Evolutionary conservation across 2,329 filamentous ascomycete genomes (phyloP).

Genomic region (Diatrype stigma): DNA sequence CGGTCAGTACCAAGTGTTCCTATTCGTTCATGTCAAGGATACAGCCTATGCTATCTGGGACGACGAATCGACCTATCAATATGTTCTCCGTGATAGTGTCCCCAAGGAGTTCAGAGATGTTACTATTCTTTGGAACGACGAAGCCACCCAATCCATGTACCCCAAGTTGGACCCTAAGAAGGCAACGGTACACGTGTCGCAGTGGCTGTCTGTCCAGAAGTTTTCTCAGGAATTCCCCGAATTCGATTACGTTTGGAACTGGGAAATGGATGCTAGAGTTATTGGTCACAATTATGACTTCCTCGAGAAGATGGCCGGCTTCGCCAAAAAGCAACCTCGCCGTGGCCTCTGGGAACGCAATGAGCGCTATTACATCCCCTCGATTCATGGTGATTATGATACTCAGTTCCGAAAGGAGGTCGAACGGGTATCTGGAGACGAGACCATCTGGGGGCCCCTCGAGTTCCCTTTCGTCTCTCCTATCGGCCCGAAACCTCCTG

Average conservation of each 20-base stretch:
- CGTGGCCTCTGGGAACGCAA: constrained; percentile 71
- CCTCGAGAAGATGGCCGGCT: constrained; percentile 59
- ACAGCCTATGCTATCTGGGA: constrained; percentile 53
- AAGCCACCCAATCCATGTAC: constrained; percentile 73
- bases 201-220: constrained; percentile 71
- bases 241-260: constrained; percentile 82
- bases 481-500: constrained; percentile 60
- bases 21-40: constrained; percentile 76
- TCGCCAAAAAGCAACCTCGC: constrained; percentile 64
- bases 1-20: constrained; percentile 75
- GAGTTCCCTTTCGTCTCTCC: constrained; percentile 57
- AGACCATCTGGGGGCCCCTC: constrained; percentile 64
- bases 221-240: constrained; percentile 73
- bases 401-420: constrained; percentile 63
- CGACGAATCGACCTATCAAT: constrained; percentile 54
- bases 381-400: constrained; percentile 62
- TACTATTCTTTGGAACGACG: constrained; percentile 69
- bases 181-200: constrained; percentile 52
- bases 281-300: constrained; percentile 81
- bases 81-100: constrained; percentile 57
- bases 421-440: constrained; percentile 45
- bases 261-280: constrained; percentile 78
- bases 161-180: constrained; percentile 60
- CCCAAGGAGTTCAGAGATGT: constrained; percentile 68
- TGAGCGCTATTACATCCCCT: constrained; percentile 69